Percentiles rank a stretch among this genome's conserved stretches.
Conservation (phyloP, 495 filamentous ascomycete genomes). For the Hyaloscypha bicolor region DNA sequence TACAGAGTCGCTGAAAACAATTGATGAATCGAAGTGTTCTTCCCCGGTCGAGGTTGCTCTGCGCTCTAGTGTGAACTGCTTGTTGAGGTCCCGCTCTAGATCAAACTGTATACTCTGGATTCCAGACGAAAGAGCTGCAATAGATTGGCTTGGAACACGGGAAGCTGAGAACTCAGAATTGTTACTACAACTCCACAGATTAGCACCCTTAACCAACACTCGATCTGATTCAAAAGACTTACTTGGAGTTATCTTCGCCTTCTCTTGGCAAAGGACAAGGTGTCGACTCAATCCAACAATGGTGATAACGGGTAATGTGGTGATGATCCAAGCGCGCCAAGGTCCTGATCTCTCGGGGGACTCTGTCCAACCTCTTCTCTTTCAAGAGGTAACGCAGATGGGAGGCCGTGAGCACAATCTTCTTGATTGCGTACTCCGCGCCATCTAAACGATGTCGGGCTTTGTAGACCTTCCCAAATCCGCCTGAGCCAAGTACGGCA, state of each 20-base stretch:
- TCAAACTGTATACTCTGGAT: neutral
- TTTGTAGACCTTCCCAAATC: conserved; percentile 45
- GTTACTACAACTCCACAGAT: neutral
- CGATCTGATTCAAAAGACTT: neutral
- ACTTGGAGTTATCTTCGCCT: neutral
- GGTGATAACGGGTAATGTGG: conserved; percentile 74
- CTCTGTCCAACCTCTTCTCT: neutral
- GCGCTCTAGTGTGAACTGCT: neutral
- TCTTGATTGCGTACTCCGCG: conserved; percentile 46
- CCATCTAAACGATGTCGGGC: conserved; percentile 41
- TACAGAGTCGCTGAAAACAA: neutral
- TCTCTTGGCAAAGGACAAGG: neutral
- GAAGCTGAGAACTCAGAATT: neutral
- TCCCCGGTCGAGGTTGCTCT: neutral
- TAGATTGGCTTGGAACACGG: neutral
- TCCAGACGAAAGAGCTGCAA: neutral
- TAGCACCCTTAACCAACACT: neutral
- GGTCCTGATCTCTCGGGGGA: conserved; percentile 37
- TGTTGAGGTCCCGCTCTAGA: neutral
- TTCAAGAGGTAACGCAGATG: conserved; percentile 27
- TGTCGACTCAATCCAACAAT: conserved; percentile 36
- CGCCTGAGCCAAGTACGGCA: conserved; percentile 42
- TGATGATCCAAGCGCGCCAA: conserved; percentile 51
- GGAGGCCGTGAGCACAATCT: conserved; percentile 37
- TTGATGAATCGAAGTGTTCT: neutral